phyloP scores from a whole-genome alignment of 208 protist genomes.

The Crithidia brevicula region DNA sequence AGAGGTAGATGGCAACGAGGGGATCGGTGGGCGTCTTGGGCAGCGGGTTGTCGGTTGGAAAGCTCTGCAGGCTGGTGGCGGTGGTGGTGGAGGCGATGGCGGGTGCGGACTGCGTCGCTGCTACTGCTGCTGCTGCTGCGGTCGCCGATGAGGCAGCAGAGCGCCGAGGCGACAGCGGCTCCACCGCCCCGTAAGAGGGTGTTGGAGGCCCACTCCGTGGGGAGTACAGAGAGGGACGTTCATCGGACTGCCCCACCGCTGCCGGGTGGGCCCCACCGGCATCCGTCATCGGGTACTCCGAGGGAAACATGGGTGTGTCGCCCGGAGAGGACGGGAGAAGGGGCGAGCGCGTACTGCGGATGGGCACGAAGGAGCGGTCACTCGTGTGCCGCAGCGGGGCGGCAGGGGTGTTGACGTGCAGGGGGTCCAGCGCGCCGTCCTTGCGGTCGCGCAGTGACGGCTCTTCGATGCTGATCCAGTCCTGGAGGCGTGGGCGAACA shows the following conservation, averaged over 20 bases:
- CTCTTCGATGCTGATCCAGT: slow-evolving; percentile 80
- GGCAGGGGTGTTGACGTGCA: slow-evolving; percentile 14
- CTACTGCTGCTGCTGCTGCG: not conserved
- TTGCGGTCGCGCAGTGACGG: slow-evolving; percentile 45
- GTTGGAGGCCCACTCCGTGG: slow-evolving; percentile 5
- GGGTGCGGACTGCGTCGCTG: not conserved
- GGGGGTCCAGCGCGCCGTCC: slow-evolving; percentile 36
- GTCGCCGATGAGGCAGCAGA: not conserved
- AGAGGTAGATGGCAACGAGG: slow-evolving; percentile 80
- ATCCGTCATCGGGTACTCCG: slow-evolving; percentile 11
- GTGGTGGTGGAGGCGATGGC: not conserved
- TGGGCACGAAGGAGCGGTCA: slow-evolving; percentile 38
- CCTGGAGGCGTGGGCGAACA: slow-evolving; percentile 39
- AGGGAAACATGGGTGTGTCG: not conserved
- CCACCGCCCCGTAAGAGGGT: slow-evolving; percentile 32
- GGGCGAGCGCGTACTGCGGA: slow-evolving; percentile 8
- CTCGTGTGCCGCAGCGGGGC: slow-evolving; percentile 28
- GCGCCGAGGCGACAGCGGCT: not conserved
- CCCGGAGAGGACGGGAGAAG: not conserved
- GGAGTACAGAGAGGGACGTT: not conserved
- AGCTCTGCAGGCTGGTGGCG: not conserved
- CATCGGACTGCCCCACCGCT: not conserved
- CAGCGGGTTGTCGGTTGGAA: slow-evolving; percentile 7
- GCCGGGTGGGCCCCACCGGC: not conserved
- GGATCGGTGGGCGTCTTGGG: slow-evolving; percentile 71